Evolutionary conservation across 163 green algal genomes (phyloP), one percentile per base, ranked within the genome.

Genomic region (Scenedesmus sp.): DNA sequence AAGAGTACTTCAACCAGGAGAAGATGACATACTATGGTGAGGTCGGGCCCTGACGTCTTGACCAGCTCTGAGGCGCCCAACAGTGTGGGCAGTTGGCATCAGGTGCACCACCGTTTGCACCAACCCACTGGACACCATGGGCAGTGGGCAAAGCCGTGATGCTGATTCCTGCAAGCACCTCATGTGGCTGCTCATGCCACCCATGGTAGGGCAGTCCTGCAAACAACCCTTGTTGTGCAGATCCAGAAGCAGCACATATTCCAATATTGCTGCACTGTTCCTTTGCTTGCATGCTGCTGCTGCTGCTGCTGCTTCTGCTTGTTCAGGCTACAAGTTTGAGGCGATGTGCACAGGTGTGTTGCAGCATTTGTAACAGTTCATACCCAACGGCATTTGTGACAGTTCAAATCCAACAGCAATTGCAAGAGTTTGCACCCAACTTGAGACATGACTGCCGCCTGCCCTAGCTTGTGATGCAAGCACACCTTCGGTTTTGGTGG

Each of bases 321-420:
- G 65, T 70, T 70, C 30, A 76, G 65, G 88, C 16, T 96, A 96
- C 91, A 91, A 95, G 61, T 96, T 96, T 93, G 94, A 96, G 87
- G 81, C 94, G 6, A 53, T 94, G 22, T 94, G 90, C 72, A 96
- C 93, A 3, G 91, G 89, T 73, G 86, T 49, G 22, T 7, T 0
- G 84, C 65, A 82, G 79, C 30, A 85, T n/a, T n/a, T n/a, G n/a
- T n/a, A n/a, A n/a, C 12, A 26, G n/a, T 2, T 3, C 56, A n/a
- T n/a, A 3, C 2, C n/a, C 22, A 70, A 22, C 56, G n/a, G 56
- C 56, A 33, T 3, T n/a, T 22, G 56, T 16, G 9, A 61, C 12
- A 33, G 22, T 33, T 2, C 56, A 12, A 70, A 12, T 20, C 56
- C 9, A 70, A 22, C 56, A 70, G 56, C 22, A 33, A 22, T 6